Evolutionary conservation across 371 early-diverging fungal genomes (phyloP).

Genomic region (Batkoa obscura): DNA sequence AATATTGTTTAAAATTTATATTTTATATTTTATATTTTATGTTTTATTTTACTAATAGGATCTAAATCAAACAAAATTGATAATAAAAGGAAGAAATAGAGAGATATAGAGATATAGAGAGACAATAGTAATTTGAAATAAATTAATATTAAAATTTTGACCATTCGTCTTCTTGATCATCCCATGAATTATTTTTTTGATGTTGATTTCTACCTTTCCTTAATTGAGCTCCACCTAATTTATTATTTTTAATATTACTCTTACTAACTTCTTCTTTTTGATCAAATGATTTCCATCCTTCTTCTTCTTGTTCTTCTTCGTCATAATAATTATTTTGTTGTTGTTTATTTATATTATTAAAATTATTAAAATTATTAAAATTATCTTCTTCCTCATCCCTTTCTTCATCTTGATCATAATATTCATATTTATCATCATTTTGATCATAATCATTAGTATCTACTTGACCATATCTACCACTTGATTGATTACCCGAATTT

Average conservation of each 20-base stretch:
- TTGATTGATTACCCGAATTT: background rate
- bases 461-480: background rate
- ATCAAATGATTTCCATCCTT: background rate
- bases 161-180: background rate
- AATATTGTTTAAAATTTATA: no score
- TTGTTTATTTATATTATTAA: background rate
- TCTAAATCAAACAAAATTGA: no score
- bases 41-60: no score
- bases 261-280: background rate
- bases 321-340: background rate
- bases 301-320: background rate
- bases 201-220: background rate
- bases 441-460: background rate
- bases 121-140: background rate
- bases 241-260: background rate
- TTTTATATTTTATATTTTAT: no score
- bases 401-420: background rate
- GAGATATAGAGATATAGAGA: no score
- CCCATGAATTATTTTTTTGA: background rate
- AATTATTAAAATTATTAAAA: background rate
- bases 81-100: no score
- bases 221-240: no score
- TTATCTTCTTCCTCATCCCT: background rate
- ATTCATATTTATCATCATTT: background rate
- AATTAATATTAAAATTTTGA: constrained; percentile 1